Conservation (phyloP, 345 rosid genomes). For the Kandelia obovata region DNA sequence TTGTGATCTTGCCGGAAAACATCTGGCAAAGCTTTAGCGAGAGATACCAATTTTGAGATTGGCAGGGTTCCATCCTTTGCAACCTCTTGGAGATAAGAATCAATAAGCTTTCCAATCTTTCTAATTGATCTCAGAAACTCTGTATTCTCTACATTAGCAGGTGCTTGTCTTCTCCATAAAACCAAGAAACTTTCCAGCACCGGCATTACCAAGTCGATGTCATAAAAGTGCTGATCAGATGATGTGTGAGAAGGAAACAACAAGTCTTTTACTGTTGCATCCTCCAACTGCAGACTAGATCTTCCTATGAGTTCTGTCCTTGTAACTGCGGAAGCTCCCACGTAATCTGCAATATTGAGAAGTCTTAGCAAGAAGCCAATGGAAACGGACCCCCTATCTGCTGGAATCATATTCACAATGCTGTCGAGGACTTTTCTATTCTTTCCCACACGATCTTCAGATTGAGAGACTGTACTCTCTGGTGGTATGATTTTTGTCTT, state of each 20-base stretch:
- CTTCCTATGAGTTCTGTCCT: slow-evolving; percentile 76
- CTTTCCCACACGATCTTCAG: slow-evolving; percentile 41
- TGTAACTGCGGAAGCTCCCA: slow-evolving; percentile 59
- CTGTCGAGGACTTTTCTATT: slow-evolving; percentile 59
- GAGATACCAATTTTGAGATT: slow-evolving; percentile 46
- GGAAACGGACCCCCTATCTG: slow-evolving; percentile 81
- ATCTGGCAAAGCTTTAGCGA: slow-evolving; percentile 76
- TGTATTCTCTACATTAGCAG: slow-evolving; percentile 37
- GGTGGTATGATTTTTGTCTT: slow-evolving; percentile 33
- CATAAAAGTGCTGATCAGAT: slow-evolving; percentile 43
- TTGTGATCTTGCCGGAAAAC: slow-evolving; percentile 65
- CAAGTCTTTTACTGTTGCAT: slow-evolving; percentile 63
- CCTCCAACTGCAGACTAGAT: slow-evolving; percentile 72
- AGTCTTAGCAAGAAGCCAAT: slow-evolving; percentile 77
- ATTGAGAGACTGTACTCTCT: slow-evolving; percentile 41
- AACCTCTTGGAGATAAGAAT: slow-evolving; percentile 73
- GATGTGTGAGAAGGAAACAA: slow-evolving; percentile 55
- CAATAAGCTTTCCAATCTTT: slow-evolving; percentile 65
- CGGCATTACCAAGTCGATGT: slow-evolving; percentile 63
- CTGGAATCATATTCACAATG: slow-evolving; percentile 76
- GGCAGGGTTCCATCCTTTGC: slow-evolving; percentile 66
- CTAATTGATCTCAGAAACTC: slow-evolving; percentile 47
- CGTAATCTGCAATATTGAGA: slow-evolving; percentile 56
- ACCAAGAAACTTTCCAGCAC: slow-evolving; percentile 59
- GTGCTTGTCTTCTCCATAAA: slow-evolving; percentile 66